Percentiles rank a stretch among this genome's conserved stretches.
Conservation (phyloP, 352 stramenopile genomes). For the Globisporangium emineosum region DNA sequence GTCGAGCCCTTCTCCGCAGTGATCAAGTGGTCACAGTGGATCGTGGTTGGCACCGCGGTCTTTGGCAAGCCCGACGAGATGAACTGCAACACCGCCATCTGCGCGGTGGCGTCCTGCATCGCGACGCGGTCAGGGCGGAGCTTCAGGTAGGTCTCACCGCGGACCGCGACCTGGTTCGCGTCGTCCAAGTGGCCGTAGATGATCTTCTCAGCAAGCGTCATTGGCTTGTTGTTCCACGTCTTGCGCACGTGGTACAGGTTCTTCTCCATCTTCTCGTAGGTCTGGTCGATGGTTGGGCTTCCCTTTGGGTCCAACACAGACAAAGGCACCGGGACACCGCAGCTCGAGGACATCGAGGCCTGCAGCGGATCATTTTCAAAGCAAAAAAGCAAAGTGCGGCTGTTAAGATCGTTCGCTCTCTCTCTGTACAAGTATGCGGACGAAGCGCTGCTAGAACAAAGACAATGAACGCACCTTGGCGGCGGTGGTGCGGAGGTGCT, state of each 20-base stretch:
- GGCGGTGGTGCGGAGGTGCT: constrained; percentile 65
- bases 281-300: constrained; percentile 91
- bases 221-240: constrained; percentile 83
- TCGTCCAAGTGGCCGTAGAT: constrained; percentile 94
- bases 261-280: constrained; percentile 92
- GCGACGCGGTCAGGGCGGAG: constrained; percentile 90
- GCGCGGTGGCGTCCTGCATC: constrained; percentile 93
- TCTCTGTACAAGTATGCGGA: too few relatives aligned
- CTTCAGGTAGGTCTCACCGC: constrained; percentile 92
- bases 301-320: constrained; percentile 89
- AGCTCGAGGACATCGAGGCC: constrained; percentile 73
- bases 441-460: too few relatives aligned
- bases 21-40: constrained; percentile 96
- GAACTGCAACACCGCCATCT: constrained; percentile 95
- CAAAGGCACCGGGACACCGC: constrained; percentile 72
- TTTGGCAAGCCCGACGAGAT: constrained; percentile 92
- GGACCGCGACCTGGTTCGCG: constrained; percentile 72
- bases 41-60: constrained; percentile 91
- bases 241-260: constrained; percentile 89
- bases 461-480: constrained; percentile 38
- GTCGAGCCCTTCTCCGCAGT: constrained; percentile 90
- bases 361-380: constrained; percentile 14
- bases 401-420: constrained; percentile 8
- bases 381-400: constrained; percentile 13
- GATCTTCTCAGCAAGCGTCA: constrained; percentile 94